Percentiles rank a stretch among this genome's conserved stretches.
These are phyloP conservation scores for Colletotrichum theobromicola DNA, from an alignment of 2,329 filamentous ascomycete species.

Conservation along the genomic window DNA sequence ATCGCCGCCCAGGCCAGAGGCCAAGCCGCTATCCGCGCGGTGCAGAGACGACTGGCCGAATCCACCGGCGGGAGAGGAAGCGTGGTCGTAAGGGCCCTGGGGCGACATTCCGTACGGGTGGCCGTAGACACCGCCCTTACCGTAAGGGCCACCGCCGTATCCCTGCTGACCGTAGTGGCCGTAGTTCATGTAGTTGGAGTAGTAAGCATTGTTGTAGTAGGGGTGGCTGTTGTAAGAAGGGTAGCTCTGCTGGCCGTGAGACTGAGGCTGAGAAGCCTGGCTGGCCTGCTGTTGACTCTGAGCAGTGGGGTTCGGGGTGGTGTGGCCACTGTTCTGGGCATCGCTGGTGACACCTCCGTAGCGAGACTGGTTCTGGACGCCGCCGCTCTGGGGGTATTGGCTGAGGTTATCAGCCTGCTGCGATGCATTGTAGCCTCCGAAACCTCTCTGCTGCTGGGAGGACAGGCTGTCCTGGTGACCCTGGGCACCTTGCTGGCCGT, in stretches of 20 bases:
- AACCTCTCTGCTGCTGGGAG: constrained; percentile 76
- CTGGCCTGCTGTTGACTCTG: constrained; percentile 54
- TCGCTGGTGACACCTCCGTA: constrained; percentile 67
- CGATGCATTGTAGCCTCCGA: constrained; percentile 74
- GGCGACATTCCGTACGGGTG: constrained; percentile 63
- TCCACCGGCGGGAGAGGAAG: constrained; percentile 55
- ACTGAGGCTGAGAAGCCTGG: constrained; percentile 50
- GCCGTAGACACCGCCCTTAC: constrained; percentile 60
- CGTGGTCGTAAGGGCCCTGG: constrained; percentile 62
- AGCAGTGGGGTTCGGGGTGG: constrained; percentile 81
- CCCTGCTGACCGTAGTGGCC: constrained; percentile 59
- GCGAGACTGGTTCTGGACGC: constrained; percentile 58
- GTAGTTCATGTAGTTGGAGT: constrained; percentile 63
- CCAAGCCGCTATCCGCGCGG: constrained; percentile 55
- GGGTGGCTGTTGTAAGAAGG: constrained; percentile 60
- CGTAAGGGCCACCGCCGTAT: constrained; percentile 55
- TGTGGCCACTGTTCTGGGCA: constrained; percentile 84
- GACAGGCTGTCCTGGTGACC: constrained; percentile 76
- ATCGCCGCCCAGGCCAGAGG: constrained; percentile 56
- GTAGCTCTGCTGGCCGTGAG: constrained; percentile 53
- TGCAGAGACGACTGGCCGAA: constrained; percentile 60
- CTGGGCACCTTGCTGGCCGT: constrained; percentile 61
- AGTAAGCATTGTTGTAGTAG: constrained; percentile 68
- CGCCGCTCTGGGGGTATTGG: constrained; percentile 79
- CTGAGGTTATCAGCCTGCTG: constrained; percentile 65